A percentile compares a stretch with the other conserved stretches of the same genome.
phyloP scores from a whole-genome alignment of 2,329 filamentous ascomycete genomes.

The Ophiocordyceps camponoti-rufipedis region DNA sequence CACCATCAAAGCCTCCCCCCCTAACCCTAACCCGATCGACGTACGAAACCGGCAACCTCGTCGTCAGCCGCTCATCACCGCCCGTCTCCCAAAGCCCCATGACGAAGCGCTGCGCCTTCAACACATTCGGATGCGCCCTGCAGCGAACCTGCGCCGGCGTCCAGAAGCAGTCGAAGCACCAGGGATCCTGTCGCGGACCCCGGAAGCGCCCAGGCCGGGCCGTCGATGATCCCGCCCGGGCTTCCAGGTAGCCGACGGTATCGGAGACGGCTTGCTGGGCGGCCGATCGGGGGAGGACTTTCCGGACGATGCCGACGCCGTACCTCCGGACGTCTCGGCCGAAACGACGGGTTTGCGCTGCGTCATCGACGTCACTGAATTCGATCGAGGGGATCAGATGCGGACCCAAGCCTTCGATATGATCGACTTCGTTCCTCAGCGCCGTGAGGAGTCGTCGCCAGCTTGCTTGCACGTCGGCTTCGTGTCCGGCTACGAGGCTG shows the following conservation, averaged over 20 bases:
- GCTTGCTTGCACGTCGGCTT: conserved; percentile 32
- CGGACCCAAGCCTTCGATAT: conserved; percentile 30
- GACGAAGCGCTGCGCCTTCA: conserved; percentile 46
- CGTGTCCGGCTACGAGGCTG: conserved; percentile 33
- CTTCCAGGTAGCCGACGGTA: conserved; percentile 32
- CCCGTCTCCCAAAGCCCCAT: conserved; percentile 44
- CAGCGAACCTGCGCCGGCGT: conserved; percentile 50
- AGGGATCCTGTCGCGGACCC: conserved; percentile 28
- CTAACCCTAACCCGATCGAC: conserved; percentile 52
- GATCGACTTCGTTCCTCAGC: conserved; percentile 30
- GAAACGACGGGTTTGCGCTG: conserved; percentile 33
- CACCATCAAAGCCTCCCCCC: conserved; percentile 18
- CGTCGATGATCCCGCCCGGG: conserved; percentile 4
- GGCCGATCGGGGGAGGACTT: conserved; percentile 38
- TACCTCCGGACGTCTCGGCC: conserved; percentile 37
- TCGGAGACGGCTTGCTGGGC: conserved; percentile 40
- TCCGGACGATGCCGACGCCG: conserved; percentile 46
- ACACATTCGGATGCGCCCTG: conserved; percentile 45
- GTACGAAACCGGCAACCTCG: conserved; percentile 45
- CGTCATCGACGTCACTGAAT: conserved; percentile 28
- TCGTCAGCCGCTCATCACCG: conserved; percentile 37
- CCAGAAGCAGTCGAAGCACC: conserved; percentile 60
- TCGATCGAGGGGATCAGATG: conserved; percentile 38
- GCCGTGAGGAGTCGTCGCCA: conserved; percentile 35
- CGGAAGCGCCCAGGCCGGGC: conserved; percentile 6